phyloP scores from a whole-genome alignment of 2,329 filamentous ascomycete species.

The Fusarium robinianum region DNA sequence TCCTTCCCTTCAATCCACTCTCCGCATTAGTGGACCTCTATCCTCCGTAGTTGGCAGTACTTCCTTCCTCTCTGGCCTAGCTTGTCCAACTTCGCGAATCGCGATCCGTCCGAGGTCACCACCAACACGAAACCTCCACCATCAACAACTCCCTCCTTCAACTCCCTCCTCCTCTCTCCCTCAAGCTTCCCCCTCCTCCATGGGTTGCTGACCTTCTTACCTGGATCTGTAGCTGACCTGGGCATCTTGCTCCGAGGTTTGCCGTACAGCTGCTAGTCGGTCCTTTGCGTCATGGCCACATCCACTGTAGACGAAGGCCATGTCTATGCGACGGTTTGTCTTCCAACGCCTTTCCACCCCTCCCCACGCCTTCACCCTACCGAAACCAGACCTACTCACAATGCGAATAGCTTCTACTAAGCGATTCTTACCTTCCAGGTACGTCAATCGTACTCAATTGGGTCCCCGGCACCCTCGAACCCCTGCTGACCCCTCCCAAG shows the following conservation, averaged over 20 bases:
- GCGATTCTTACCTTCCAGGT: constrained; percentile 93
- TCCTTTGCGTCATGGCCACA: constrained; percentile 43
- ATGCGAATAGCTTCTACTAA: constrained; percentile 78
- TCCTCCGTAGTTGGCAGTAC: too few species aligned
- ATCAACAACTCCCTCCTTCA: constrained; percentile 1
- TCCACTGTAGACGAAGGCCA: constrained; percentile 46
- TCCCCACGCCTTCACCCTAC: background rate
- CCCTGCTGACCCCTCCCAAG: constrained; percentile 50
- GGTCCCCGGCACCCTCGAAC: constrained; percentile 1
- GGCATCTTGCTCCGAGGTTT: constrained; percentile 26
- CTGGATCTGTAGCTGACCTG: constrained; percentile 29
- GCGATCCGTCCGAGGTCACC: constrained; percentile 8
- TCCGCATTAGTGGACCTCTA: background rate
- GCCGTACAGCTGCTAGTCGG: constrained; percentile 29
- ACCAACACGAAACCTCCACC: background rate
- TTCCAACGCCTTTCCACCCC: constrained; percentile 9
- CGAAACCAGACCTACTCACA: constrained; percentile 8
- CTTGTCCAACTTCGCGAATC: constrained; percentile 25
- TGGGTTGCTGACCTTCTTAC: constrained; percentile 33
- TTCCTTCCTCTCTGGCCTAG: constrained; percentile 5
- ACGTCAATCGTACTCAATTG: constrained; percentile 38
- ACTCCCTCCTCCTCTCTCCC: constrained; percentile 7
- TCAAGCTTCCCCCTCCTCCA: constrained; percentile 17
- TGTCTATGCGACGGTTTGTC: constrained; percentile 61
- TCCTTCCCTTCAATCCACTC: background rate